Evolutionary conservation across 139 green algal species (phyloP).

Genomic region (Haematococcus lacustris): DNA sequence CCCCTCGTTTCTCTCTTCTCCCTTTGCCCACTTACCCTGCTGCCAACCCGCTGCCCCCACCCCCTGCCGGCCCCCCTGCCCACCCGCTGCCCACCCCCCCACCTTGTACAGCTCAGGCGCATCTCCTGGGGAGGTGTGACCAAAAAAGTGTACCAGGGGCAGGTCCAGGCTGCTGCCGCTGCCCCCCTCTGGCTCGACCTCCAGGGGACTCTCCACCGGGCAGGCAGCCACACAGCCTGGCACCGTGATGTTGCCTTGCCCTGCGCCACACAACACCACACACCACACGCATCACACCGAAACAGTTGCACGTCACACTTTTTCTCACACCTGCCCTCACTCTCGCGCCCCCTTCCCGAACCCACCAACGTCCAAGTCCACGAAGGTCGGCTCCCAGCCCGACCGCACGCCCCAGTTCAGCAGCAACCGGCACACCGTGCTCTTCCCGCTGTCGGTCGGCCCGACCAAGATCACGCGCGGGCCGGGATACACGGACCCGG

Average conservation of each 20-base stretch:
- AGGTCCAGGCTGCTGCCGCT: conserved; percentile 40
- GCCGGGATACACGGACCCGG: no score
- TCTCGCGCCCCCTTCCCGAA: no score
- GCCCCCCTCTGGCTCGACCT: conserved; percentile 56
- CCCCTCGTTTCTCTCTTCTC: no score
- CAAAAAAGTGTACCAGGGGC: conserved; percentile 84
- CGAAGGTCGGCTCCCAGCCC: conserved; percentile 60
- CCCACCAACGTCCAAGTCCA: conserved; percentile 86
- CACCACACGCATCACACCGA: neutral
- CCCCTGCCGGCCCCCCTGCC: no score
- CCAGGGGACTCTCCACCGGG: conserved; percentile 70
- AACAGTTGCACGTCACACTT: neutral
- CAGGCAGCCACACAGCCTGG: conserved; percentile 78
- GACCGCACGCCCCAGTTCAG: conserved; percentile 79
- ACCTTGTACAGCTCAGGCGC: conserved; percentile 78
- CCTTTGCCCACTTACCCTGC: no score
- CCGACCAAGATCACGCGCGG: conserved; percentile 67
- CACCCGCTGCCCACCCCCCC: no score
- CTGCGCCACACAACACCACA: conserved; percentile 29
- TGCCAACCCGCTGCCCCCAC: no score
- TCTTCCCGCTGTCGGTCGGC: conserved; percentile 84
- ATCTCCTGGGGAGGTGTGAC: conserved; percentile 59
- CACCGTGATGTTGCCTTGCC: conserved; percentile 74
- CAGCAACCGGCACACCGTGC: conserved; percentile 71
- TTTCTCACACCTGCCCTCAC: no score